phyloP scores from a whole-genome alignment of 2,329 filamentous ascomycete species.

The Neophaeococcomyces aloes region DNA sequence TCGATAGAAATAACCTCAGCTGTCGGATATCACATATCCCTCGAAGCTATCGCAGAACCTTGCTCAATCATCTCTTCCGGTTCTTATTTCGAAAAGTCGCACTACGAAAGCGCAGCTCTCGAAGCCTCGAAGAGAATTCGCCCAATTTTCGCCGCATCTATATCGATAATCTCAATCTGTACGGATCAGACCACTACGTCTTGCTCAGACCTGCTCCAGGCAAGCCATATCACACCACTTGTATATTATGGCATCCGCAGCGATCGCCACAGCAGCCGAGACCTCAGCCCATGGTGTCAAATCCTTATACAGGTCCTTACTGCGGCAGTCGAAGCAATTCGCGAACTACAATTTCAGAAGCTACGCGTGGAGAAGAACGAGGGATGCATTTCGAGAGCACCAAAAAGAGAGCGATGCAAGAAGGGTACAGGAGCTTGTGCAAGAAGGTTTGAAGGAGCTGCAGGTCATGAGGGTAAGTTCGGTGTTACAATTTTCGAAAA shows the following conservation, averaged over 20 bases:
- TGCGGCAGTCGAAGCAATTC: conserved; percentile 79
- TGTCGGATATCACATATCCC: neutral
- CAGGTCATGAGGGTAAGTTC: conserved; percentile 75
- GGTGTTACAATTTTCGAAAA: neutral
- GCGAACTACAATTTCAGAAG: conserved; percentile 95
- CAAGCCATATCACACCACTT: neutral
- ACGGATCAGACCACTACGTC: neutral
- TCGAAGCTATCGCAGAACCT: neutral
- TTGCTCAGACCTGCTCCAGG: neutral
- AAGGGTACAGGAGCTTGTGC: conserved; percentile 75
- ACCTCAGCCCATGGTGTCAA: conserved; percentile 39
- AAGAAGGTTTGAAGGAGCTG: conserved; percentile 76
- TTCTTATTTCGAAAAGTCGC: too few species aligned
- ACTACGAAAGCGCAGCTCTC: too few species aligned
- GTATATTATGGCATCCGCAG: conserved; percentile 34
- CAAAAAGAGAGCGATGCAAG: conserved; percentile 60
- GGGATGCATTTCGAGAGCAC: conserved; percentile 81
- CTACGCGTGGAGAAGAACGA: conserved; percentile 83
- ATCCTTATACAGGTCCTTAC: conserved; percentile 67
- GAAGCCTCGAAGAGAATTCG: neutral
- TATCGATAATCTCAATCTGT: neutral
- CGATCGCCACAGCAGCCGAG: conserved; percentile 25
- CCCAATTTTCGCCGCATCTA: neutral
- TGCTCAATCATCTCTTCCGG: neutral
- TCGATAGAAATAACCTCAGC: too few species aligned